Evolutionary conservation across 139 green algal genomes (phyloP).

Genomic region (Micractinium conductrix): DNA sequence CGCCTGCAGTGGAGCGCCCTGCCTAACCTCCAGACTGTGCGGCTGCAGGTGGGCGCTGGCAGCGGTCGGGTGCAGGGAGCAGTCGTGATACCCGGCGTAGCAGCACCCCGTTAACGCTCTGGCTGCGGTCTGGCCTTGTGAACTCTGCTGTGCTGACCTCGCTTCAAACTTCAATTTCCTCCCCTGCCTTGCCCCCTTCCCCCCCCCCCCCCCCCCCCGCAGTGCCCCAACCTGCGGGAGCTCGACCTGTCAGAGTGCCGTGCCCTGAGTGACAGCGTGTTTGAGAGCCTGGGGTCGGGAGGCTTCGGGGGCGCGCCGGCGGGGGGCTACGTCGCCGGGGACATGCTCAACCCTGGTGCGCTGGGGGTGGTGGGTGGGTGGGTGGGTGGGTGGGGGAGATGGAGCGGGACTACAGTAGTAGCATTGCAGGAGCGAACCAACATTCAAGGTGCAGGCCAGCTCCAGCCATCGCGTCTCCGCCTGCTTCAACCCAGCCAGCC

Average conservation of each 20-base stretch:
- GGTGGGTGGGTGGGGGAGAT: not conserved
- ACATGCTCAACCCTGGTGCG: not conserved
- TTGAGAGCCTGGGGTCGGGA: conserved; percentile 19
- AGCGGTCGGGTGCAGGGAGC: not conserved
- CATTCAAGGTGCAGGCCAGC: not conserved
- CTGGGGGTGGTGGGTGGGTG: not conserved
- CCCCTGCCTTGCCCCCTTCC: not conserved
- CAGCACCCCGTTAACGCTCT: too few species aligned
- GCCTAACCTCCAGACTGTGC: conserved; percentile 17
- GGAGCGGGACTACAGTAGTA: not conserved
- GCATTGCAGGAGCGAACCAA: not conserved
- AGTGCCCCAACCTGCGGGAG: conserved; percentile 27
- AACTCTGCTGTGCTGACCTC: too few species aligned
- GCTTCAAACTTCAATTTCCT: too few species aligned
- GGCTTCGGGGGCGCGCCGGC: not conserved
- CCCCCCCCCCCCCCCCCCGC: not conserved
- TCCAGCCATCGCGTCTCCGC: not conserved
- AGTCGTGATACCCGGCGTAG: too few species aligned
- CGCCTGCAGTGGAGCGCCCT: conserved; percentile 32
- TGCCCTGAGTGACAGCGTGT: conserved; percentile 23
- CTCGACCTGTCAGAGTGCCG: conserved; percentile 36
- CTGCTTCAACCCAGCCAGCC: not conserved
- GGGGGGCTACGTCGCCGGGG: not conserved
- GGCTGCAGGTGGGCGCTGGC: conserved; percentile 23
- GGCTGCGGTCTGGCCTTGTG: too few species aligned